phyloP scores from a whole-genome alignment of 2,329 filamentous ascomycete genomes.

The Penicillium sp. region DNA sequence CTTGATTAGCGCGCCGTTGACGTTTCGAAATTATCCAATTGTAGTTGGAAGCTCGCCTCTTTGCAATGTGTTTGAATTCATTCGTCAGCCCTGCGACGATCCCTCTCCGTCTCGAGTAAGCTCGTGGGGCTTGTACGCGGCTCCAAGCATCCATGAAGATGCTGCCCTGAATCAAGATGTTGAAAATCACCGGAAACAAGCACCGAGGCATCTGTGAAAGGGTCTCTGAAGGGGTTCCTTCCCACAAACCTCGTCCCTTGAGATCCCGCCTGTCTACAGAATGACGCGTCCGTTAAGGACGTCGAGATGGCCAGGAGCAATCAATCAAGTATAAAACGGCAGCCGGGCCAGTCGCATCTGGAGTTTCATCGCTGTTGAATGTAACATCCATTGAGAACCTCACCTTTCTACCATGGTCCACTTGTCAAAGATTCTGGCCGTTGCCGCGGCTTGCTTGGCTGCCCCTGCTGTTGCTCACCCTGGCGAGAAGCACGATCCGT shows the following conservation, averaged over 20 bases:
- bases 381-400: neutral
- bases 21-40: neutral
- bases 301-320: neutral
- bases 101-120: conserved; percentile 21
- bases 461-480: conserved; percentile 39
- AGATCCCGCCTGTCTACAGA: neutral
- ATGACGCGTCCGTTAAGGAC: conserved; percentile 12
- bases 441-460: conserved; percentile 37
- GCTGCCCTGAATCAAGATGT: neutral
- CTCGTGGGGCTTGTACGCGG: conserved; percentile 26
- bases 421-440: conserved; percentile 38
- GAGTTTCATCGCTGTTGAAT: neutral
- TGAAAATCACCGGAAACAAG: neutral
- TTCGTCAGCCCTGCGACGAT: conserved; percentile 12
- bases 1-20: neutral
- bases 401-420: conserved; percentile 24
- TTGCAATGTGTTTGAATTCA: conserved; percentile 2
- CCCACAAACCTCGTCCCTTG: neutral
- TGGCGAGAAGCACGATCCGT: conserved; percentile 40
- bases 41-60: neutral
- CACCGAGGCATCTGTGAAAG: neutral
- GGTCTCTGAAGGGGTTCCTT: neutral
- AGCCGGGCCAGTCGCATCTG: neutral
- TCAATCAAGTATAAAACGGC: conserved; percentile 13
- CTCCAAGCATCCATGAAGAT: conserved; percentile 18